Evolutionary conservation across 2,329 filamentous ascomycete species (phyloP), one percentile per base, ranked within the genome.

Genomic region (Fusarium proliferatum): DNA sequence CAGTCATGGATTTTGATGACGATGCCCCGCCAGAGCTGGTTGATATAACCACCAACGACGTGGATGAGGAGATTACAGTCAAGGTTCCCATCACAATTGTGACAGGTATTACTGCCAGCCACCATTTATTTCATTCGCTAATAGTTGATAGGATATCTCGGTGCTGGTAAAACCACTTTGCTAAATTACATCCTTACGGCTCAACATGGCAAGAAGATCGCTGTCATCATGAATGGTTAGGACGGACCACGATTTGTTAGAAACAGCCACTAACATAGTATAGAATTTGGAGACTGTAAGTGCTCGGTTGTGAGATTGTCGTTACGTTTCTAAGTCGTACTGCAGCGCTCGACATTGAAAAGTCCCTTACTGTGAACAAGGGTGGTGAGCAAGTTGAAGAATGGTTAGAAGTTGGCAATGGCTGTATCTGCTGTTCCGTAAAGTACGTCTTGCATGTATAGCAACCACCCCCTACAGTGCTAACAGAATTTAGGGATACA

Each of bases 371-470:
- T 1, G 91, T 99, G 76, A 97, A 92, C 80, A 91, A 95, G 80
- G 93, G 92, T 67, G 93, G 91, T 43, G 90, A 96, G 79, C 89
- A 94, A 79, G 93, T 96, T 11, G 92, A 96, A 80, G 95, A 97
- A 85, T 99, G 97, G 94, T 90, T 99, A 34, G 95, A 98, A 71
- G 91, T 99, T 60, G 95, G 94, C 59, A 99, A 99, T 77, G 96
- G 96, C 71, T 99, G 96, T 81, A 95, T 99, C 75, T 99, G 96
- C 84, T 99, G 96, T 84, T 97, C 95, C 6, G 95, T 98, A 77
- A 99, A 98, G 91, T 95, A 86, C 12, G 39, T 57, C 43, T 42
- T 34, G 13, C 9, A 21, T 4, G 16, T 13, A 17, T 9, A 26
- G n/a, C 9, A n/a, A 12, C 26, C 7, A 19, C 17, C 3, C 6